A percentile compares a stretch with the other conserved stretches of the same genome.
Conservation (phyloP, 2,329 filamentous ascomycete species). For the Coccinonectria pachysandricola region DNA sequence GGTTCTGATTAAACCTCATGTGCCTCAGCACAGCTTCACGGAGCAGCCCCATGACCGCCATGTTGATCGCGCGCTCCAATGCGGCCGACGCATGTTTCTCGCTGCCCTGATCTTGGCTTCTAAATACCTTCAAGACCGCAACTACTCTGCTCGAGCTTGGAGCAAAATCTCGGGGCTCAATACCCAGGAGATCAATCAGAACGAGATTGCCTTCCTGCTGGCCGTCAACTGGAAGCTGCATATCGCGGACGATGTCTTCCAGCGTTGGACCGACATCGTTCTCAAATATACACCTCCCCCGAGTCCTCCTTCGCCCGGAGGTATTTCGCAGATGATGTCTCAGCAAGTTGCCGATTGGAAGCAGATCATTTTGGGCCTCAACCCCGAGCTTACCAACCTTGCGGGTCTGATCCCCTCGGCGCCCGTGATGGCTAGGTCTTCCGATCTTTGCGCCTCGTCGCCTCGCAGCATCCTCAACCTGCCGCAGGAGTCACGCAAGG, state of each 20-base stretch:
- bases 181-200: slow-evolving; percentile 89
- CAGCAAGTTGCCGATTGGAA: slow-evolving; percentile 47
- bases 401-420: slow-evolving; percentile 36
- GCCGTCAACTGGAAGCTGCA: slow-evolving; percentile 93
- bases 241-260: slow-evolving; percentile 79
- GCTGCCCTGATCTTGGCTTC: slow-evolving; percentile 90
- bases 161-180: slow-evolving; percentile 98
- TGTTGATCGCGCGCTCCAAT: slow-evolving; percentile 73
- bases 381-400: slow-evolving; percentile 48
- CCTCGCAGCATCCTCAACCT: slow-evolving; percentile 36
- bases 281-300: slow-evolving; percentile 72
- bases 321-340: slow-evolving; percentile 30
- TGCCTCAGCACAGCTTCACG: slow-evolving; percentile 75
- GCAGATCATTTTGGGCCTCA: slow-evolving; percentile 44
- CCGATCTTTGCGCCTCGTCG: slow-evolving; percentile 28
- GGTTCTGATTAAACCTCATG: slow-evolving; percentile 82
- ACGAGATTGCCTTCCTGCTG: slow-evolving; percentile 83
- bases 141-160: slow-evolving; percentile 96
- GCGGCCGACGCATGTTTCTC: slow-evolving; percentile 94
- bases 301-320: slow-evolving; percentile 44
- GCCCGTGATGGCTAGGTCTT: slow-evolving; percentile 19
- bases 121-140: slow-evolving; percentile 95
- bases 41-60: slow-evolving; percentile 68
- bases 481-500: slow-evolving; percentile 25
- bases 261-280: slow-evolving; percentile 89